Conservation (phyloP, 495 filamentous ascomycete genomes). For the Aspergillus incahuasiensis region DNA sequence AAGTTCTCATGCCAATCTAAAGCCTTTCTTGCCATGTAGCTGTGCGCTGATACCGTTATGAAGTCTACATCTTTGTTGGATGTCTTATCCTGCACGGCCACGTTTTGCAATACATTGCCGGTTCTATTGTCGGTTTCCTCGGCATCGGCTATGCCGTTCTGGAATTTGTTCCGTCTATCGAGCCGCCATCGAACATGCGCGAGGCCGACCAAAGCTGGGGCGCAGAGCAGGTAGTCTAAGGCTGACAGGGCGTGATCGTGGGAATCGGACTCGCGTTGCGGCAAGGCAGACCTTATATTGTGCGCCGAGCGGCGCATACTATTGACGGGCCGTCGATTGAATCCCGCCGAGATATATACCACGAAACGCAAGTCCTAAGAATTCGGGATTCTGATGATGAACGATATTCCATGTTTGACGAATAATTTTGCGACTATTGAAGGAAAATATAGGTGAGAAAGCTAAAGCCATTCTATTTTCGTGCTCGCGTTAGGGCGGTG, state of each 20-base stretch:
- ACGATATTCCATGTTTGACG: constrained; percentile 21
- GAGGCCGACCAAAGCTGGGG: constrained; percentile 87
- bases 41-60: constrained; percentile 10
- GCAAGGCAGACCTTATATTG: neutral
- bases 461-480: constrained; percentile 3
- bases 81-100: constrained; percentile 68
- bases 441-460: constrained; percentile 7
- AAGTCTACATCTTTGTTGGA: constrained; percentile 96
- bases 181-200: constrained; percentile 97
- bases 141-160: constrained; percentile 77
- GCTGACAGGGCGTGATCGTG: neutral
- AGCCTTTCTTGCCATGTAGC: constrained; percentile 4
- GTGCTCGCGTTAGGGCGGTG: constrained; percentile 1
- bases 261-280: neutral
- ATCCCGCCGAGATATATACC: neutral
- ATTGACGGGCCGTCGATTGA: neutral
- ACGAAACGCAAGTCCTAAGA: constrained; percentile 5
- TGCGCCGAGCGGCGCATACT: neutral
- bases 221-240: constrained; percentile 73
- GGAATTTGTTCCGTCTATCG: constrained; percentile 93
- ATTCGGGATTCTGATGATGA: constrained; percentile 12
- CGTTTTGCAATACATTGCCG: constrained; percentile 57
- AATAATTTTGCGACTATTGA: constrained; percentile 17
- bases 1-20: constrained; percentile 35
- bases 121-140: constrained; percentile 66